A percentile compares a stretch with the other conserved stretches of the same genome.
Evolutionary conservation across 306 rosid genomes (phyloP).

Genomic region (Trifolium subterraneum): DNA sequence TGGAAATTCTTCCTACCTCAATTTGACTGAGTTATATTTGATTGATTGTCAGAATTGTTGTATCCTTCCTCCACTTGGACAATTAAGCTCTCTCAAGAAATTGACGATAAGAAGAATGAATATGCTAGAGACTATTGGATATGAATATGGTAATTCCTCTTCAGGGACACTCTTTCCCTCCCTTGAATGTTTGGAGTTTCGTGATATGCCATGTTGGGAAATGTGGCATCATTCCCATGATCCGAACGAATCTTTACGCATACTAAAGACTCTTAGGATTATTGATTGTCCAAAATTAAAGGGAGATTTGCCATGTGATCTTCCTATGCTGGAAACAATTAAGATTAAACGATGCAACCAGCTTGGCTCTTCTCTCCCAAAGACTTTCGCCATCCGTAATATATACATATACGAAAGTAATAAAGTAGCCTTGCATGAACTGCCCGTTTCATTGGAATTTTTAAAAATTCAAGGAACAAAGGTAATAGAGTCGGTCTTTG

Average conservation of each 20-base stretch:
- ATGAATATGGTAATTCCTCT: neutral
- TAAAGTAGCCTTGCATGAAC: neutral
- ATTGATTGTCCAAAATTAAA: neutral
- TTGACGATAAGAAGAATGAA: neutral
- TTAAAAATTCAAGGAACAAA: neutral
- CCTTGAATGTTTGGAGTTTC: neutral
- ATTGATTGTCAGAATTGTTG: neutral
- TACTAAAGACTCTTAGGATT: too few species aligned
- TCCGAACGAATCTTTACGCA: too few species aligned
- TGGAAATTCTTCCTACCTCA: neutral
- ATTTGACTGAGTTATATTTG: neutral
- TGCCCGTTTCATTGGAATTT: neutral
- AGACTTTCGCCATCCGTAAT: neutral
- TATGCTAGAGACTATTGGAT: neutral
- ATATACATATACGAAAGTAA: neutral
- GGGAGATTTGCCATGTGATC: neutral
- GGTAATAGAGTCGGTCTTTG: neutral
- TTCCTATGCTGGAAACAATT: neutral
- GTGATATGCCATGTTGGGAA: neutral
- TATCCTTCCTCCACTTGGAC: conserved; percentile 15
- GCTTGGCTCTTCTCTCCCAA: neutral
- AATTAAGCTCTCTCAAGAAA: neutral
- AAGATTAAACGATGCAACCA: neutral
- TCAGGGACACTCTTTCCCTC: neutral
- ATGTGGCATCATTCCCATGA: neutral